phyloP scores from a whole-genome alignment of 176 grass and related monocot species.

The Aegilops speltoides region DNA sequence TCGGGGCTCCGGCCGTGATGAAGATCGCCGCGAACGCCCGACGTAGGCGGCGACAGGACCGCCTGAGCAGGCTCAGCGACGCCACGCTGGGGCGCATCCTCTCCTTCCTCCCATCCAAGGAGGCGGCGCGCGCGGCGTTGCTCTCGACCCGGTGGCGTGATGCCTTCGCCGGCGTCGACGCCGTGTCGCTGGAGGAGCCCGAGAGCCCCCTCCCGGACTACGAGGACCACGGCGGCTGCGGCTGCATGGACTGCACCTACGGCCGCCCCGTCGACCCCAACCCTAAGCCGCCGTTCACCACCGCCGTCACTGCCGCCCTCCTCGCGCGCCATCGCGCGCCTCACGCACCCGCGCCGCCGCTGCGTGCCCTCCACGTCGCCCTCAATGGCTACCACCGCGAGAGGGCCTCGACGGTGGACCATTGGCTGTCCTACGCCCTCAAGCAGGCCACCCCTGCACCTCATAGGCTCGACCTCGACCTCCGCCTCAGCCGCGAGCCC shows the following conservation, averaged over 20 bases:
- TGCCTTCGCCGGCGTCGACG: neutral
- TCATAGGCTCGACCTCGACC: neutral
- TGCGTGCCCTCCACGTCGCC: constrained; percentile 9
- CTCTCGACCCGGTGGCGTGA: constrained; percentile 4
- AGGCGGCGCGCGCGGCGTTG: neutral
- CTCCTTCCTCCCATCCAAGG: neutral
- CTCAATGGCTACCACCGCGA: neutral
- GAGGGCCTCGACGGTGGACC: neutral
- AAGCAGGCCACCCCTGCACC: neutral
- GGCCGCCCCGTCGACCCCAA: neutral
- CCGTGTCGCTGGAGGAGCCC: neutral
- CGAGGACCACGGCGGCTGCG: neutral
- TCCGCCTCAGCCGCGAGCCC: neutral
- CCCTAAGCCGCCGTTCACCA: neutral
- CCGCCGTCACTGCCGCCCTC: neutral
- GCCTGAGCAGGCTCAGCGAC: neutral
- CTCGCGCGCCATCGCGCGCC: neutral
- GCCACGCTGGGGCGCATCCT: neutral
- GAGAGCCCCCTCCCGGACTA: neutral
- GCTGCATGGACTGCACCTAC: rapidly evolving
- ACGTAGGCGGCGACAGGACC: neutral
- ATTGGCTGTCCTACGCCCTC: neutral
- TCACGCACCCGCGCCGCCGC: neutral
- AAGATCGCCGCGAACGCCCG: neutral
- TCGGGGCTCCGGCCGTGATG: too few relatives aligned